Base-by-base conservation (phyloP, 2,329 filamentous ascomycete genomes). In the Lizonia empirigonia region DNA sequence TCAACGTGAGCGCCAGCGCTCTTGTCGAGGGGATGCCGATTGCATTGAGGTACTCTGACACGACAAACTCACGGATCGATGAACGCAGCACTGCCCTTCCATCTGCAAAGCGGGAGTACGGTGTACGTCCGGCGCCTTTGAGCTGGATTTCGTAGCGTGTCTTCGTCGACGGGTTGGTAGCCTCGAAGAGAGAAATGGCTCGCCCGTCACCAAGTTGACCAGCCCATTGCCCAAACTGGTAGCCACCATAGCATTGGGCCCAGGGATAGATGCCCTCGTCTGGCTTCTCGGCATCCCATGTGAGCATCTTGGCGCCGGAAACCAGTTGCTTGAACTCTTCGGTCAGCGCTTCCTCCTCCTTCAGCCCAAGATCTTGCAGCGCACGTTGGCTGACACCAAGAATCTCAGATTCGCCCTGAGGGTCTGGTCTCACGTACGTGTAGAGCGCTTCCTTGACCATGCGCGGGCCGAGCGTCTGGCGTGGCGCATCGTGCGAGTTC, bases 221-320 rank as follows among this genome's bases (percentile, higher is more conserved):
- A 3, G 94, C 94, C 93, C 93, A 99, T 60, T 89, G 85, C 5
- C 94, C 94, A 51, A 76, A 75, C 40, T 76, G 74, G 63, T 81
- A 78, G 49, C 93, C 93, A 50, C 94, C 94, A 72, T 99, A 99
- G 76, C 94, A 97, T 76, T 99, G 94, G 24, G 94, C 92, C 94
- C 94, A 99, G 0, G 94, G 93, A 71, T 99, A 99, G 34, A 94
- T 85, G 16, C 89, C 69, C n/a, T 59, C 54, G 20, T 67, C 62
- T 15, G 60, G 65, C 30, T 71, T 62, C 5, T 85, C 81, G 51
- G 88, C 83, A 58, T 91, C 83, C 84, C 88, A 89, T 40, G 91
- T 93, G 48, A 89, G 84, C 12, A 97, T 82, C 67, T 85, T 86
- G 70, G 94, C 96, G 2, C 94, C 94, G 0, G 89, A 85, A 6